A percentile compares a stretch with the other conserved stretches of the same genome.
phyloP scores from a whole-genome alignment of 805 yeast genomes.

The Kazachstania martiniae region DNA sequence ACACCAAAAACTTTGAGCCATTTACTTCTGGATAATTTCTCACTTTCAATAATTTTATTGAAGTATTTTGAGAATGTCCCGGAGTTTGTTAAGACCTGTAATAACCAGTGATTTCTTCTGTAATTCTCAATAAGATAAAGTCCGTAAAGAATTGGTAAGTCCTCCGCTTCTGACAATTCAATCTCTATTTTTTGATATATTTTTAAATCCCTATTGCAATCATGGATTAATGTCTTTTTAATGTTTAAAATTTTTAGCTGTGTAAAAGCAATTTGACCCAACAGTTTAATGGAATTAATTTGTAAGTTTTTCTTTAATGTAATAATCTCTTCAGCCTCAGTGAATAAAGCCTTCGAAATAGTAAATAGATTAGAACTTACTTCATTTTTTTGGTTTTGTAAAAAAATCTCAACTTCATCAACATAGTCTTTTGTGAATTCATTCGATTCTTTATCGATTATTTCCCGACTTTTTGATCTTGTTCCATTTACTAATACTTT shows the following conservation, averaged over 20 bases:
- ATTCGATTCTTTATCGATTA: conserved; percentile 9
- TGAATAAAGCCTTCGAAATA: conserved; percentile 20
- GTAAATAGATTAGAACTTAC: conserved; percentile 13
- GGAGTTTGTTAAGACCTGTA: conserved; percentile 16
- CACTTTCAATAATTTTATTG: conserved; percentile 43
- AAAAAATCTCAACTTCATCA: not conserved
- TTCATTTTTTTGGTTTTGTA: conserved; percentile 7
- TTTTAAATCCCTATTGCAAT: conserved; percentile 24
- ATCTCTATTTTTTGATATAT: conserved; percentile 16
- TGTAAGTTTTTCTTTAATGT: conserved; percentile 28
- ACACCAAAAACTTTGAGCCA: conserved; percentile 5
- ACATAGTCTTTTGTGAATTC: conserved; percentile 7
- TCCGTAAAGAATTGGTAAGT: conserved; percentile 64
- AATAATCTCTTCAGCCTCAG: conserved; percentile 14
- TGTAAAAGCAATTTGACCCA: conserved; percentile 28
- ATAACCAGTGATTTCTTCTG: conserved; percentile 46
- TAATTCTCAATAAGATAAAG: conserved; percentile 51
- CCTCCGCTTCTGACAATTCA: conserved; percentile 36
- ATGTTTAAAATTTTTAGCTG: conserved; percentile 31
- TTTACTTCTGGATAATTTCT: conserved; percentile 9
- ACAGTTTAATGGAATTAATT: conserved; percentile 18
- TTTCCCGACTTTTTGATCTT: conserved; percentile 9
- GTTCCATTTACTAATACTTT: conserved; percentile 14
- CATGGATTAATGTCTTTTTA: conserved; percentile 23
- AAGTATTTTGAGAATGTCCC: conserved; percentile 44